Evolutionary conservation across 257 asterid genomes (phyloP), one percentile per base, ranked within the genome.

Genomic region (Primulina tabacum): DNA sequence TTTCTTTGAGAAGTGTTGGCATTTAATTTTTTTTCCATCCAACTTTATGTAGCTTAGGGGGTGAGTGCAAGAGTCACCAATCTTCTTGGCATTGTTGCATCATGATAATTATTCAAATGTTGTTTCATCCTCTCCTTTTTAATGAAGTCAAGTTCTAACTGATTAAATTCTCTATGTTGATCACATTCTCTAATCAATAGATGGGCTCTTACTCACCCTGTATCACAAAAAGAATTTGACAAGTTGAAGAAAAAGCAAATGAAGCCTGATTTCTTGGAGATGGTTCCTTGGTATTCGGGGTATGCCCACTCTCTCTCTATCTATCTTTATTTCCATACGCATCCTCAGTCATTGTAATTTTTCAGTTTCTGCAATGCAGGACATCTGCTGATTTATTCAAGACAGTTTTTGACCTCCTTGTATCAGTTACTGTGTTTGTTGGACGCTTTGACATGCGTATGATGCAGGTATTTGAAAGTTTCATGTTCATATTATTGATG

Each of bases 361-460:
- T 71, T 69, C 69, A 64, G 66, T 14, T 82, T 68, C 47, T 62
- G 38, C 81, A 55, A 76, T 85, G 63, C 84, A 94, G 99, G 87
- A 94, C 99, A 43, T 94, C 97, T 58, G 97, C 99, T 61, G 97
- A 94, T 83, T 85, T 94, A 64, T 94, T 94, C 68, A 94, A 94
- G 96, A 94, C 99, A 55, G 96, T 88, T 61, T 94, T 94, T 84
- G 99, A 94, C 82, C 89, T 94, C 60, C 82, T 94, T 80, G 99
- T 94, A 53, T 94, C 99, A 11, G 97, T 94, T 60, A 91, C 99
- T 38, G 88, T 94, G 62, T 94, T 94, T 80, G 99, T 94, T 74
- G 99, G 99, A n/a, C 99, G 99, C 73, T 94, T 94, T 77, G 99
- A 94, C 89, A 94, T 94, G 97, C 97, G 99, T 38, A 94, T 91